A percentile compares a stretch with the other conserved stretches of the same genome.
phyloP scores from a whole-genome alignment of 1,284 basidiomycete genomes.

The Fomitopsis palustris region DNA sequence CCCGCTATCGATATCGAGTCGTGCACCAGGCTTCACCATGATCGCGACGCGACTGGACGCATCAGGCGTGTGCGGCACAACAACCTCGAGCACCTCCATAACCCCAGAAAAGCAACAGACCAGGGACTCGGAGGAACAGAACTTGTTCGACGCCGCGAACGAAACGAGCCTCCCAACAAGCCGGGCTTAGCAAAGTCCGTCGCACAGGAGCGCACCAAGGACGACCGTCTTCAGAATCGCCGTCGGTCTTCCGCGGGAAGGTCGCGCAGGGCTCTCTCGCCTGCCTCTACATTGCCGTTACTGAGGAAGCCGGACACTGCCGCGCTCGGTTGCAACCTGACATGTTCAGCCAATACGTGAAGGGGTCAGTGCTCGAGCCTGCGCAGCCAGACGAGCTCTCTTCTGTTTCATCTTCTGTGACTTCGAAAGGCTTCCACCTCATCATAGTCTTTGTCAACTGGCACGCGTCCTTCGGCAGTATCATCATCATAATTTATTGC shows the following conservation, averaged over 20 bases:
- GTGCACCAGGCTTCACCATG: conserved; percentile 68
- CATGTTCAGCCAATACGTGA: conserved; percentile 48
- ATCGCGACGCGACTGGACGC: conserved; percentile 76
- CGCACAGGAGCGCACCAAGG: too few relatives aligned
- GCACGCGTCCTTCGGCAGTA: too few relatives aligned
- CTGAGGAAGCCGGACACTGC: conserved; percentile 77
- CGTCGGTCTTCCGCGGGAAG: conserved; percentile 64
- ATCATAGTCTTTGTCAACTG: too few relatives aligned
- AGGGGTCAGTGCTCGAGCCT: too few relatives aligned
- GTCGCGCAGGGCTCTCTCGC: conserved; percentile 76
- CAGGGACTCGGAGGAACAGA: conserved; percentile 51
- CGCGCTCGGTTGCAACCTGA: conserved; percentile 76
- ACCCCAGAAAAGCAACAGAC: conserved; percentile 62
- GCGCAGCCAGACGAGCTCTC: too few relatives aligned
- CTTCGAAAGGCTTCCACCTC: too few relatives aligned
- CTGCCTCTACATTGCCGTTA: conserved; percentile 80
- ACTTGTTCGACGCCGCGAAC: conserved; percentile 50
- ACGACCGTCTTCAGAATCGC: too few relatives aligned
- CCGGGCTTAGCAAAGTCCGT: too few relatives aligned
- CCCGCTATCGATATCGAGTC: conserved; percentile 49
- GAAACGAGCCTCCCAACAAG: conserved; percentile 71
- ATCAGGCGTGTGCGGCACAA: conserved; percentile 84
- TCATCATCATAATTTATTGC: too few relatives aligned
- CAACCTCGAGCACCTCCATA: conserved; percentile 79
- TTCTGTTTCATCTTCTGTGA: too few relatives aligned